Conservation (phyloP, 2,329 filamentous ascomycete species). For the Plectosphaerella plurivora region DNA sequence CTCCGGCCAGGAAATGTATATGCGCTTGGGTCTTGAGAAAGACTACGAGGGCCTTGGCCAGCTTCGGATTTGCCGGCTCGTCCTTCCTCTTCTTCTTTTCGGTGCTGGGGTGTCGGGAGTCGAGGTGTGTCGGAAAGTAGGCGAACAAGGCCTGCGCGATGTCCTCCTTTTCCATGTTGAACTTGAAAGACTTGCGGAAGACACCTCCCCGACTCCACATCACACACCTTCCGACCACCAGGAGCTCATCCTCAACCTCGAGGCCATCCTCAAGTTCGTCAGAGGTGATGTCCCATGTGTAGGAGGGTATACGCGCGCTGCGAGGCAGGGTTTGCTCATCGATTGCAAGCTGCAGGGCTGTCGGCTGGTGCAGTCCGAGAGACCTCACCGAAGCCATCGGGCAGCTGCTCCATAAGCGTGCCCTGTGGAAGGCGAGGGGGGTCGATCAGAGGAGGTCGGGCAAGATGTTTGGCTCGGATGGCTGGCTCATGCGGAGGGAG, state of each 20-base stretch:
- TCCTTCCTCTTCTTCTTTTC: slow-evolving; percentile 6
- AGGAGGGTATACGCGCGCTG: slow-evolving; percentile 61
- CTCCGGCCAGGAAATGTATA: slow-evolving; percentile 84
- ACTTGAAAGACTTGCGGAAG: slow-evolving; percentile 80
- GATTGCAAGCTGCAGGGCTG: slow-evolving; percentile 77
- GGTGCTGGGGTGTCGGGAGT: slow-evolving; percentile 16
- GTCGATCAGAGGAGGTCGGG: neutral
- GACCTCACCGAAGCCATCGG: slow-evolving; percentile 87
- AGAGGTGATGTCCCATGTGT: slow-evolving; percentile 67
- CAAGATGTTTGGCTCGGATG: no score
- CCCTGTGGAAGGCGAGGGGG: neutral
- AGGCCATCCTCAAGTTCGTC: slow-evolving; percentile 31
- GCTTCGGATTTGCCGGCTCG: slow-evolving; percentile 12
- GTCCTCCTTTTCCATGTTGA: slow-evolving; percentile 80
- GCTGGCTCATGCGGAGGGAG: no score
- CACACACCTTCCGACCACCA: slow-evolving; percentile 70
- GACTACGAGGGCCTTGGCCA: slow-evolving; percentile 74
- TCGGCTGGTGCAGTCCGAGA: slow-evolving; percentile 84
- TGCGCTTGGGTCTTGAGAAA: slow-evolving; percentile 91
- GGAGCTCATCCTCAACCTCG: slow-evolving; percentile 69
- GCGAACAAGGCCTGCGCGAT: slow-evolving; percentile 85
- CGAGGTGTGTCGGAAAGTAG: slow-evolving; percentile 62
- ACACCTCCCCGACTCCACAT: slow-evolving; percentile 86
- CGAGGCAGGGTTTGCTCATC: slow-evolving; percentile 71
- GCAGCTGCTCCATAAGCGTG: slow-evolving; percentile 15